Conservation (phyloP, 2,329 filamentous ascomycete species). For the Nothophaeocryptopus gaeumannii region DNA sequence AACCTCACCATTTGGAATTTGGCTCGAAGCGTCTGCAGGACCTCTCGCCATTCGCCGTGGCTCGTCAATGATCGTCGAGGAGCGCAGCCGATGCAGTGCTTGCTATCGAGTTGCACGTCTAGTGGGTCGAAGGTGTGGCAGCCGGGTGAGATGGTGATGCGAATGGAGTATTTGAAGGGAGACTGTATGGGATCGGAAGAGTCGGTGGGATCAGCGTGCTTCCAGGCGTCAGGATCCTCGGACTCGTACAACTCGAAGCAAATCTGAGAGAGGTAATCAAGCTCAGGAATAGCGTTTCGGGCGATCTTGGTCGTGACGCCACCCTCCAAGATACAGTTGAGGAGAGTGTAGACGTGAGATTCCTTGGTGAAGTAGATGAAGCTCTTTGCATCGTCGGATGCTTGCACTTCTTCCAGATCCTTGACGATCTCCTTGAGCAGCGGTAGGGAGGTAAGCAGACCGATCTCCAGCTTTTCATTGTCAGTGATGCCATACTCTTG, state of each 20-base stretch:
- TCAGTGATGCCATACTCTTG: slow-evolving; percentile 98
- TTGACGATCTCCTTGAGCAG: slow-evolving; percentile 95
- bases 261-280: slow-evolving; percentile 96
- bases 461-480: slow-evolving; percentile 97
- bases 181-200: slow-evolving; percentile 13
- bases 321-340: slow-evolving; percentile 97
- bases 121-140: slow-evolving; percentile 96
- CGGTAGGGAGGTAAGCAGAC: slow-evolving; percentile 86
- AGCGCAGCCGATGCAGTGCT: slow-evolving; percentile 92
- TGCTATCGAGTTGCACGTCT: slow-evolving; percentile 92
- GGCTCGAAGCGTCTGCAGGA: slow-evolving; percentile 90
- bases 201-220: slow-evolving; percentile 57
- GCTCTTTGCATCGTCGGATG: slow-evolving; percentile 86
- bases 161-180: slow-evolving; percentile 84
- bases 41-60: slow-evolving; percentile 91
- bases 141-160: slow-evolving; percentile 91
- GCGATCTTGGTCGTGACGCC: slow-evolving; percentile 97
- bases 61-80: slow-evolving; percentile 85
- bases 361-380: slow-evolving; percentile 99
- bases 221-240: slow-evolving; percentile 59
- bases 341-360: slow-evolving; percentile 94
- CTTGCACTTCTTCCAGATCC: slow-evolving; percentile 95
- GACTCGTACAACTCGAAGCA: slow-evolving; percentile 98
- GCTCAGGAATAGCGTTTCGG: slow-evolving; percentile 89
- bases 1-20: slow-evolving; percentile 78